Percentiles rank a stretch among this genome's conserved stretches.
Evolutionary conservation across 495 filamentous ascomycete species (phyloP).

Genomic region (Aspergillus panamensis): DNA sequence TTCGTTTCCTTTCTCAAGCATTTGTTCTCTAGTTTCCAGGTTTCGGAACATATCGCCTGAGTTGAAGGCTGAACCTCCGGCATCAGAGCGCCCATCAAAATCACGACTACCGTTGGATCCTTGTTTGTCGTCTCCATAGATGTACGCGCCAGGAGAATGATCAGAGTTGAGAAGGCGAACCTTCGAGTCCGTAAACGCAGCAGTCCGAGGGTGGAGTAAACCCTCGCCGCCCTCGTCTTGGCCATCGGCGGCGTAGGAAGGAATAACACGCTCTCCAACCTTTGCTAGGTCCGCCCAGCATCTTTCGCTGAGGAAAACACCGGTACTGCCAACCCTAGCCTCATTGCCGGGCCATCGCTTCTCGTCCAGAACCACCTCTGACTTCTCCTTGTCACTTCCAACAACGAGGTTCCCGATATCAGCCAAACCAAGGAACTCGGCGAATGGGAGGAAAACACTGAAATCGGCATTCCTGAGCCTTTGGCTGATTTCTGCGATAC

Average conservation of each 20-base stretch:
- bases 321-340: conserved; percentile 84
- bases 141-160: conserved; percentile 57
- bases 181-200: conserved; percentile 63
- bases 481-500: conserved; percentile 95
- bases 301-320: conserved; percentile 90
- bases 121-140: conserved; percentile 70
- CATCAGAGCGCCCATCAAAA: conserved; percentile 82
- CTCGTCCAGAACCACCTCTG: conserved; percentile 82
- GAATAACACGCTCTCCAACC: conserved; percentile 61
- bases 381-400: conserved; percentile 90
- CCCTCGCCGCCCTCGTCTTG: conserved; percentile 48
- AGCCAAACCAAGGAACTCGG: conserved; percentile 86
- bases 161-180: conserved; percentile 61
- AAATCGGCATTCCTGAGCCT: conserved; percentile 89
- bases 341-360: conserved; percentile 90
- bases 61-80: conserved; percentile 81
- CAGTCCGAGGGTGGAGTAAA: conserved; percentile 34
- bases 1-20: conserved; percentile 93
- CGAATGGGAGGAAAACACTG: conserved; percentile 91
- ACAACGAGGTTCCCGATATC: conserved; percentile 80
- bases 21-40: conserved; percentile 86
- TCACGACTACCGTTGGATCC: conserved; percentile 83
- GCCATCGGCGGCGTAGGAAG: conserved; percentile 48
- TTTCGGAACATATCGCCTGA: conserved; percentile 97
- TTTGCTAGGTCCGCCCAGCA: conserved; percentile 90